Percentiles rank a stretch among this genome's conserved stretches.
Conservation (phyloP, 257 asterid genomes). For the Ilex asprella region DNA sequence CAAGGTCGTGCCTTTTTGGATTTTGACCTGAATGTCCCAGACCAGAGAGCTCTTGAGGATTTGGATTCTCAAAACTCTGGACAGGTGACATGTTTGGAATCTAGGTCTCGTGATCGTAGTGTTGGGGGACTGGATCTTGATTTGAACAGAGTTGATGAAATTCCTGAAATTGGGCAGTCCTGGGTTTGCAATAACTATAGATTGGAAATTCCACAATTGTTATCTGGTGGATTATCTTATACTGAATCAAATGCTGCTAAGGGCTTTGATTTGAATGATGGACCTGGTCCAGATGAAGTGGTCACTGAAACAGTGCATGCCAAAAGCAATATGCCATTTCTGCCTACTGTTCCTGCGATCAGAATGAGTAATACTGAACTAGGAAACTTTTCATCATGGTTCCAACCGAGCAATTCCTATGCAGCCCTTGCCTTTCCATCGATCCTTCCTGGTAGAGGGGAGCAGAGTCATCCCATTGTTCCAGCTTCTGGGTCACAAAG, state of each 20-base stretch:
- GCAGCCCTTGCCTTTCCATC: constrained; percentile 39
- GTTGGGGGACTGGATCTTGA: constrained; percentile 44
- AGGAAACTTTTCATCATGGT: constrained; percentile 67
- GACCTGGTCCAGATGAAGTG: constrained; percentile 40
- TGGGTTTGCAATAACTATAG: constrained; percentile 26
- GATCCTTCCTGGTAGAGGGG: constrained; percentile 55
- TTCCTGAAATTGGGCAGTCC: constrained; percentile 28
- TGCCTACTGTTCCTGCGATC: constrained; percentile 34
- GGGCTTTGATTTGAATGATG: constrained; percentile 48
- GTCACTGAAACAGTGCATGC: constrained; percentile 22
- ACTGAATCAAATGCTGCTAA: constrained; percentile 21
- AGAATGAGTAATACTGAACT: constrained; percentile 36
- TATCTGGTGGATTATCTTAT: constrained; percentile 17
- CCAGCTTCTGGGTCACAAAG: background rate
- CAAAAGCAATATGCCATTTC: constrained; percentile 37
- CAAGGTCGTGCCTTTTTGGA: constrained; percentile 28
- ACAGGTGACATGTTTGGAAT: constrained; percentile 18
- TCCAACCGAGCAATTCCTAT: constrained; percentile 45
- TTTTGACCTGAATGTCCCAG: constrained; percentile 49
- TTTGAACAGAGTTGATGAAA: constrained; percentile 38
- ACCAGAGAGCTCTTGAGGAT: constrained; percentile 43
- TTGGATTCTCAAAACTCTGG: constrained; percentile 31
- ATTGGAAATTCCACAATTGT: constrained; percentile 15
- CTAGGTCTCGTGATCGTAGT: constrained; percentile 19
- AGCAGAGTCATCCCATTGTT: constrained; percentile 52